Evolutionary conservation across 2,329 filamentous ascomycete genomes (phyloP), one percentile per base, ranked within the genome.

Genomic region (Ophiostoma piceae): DNA sequence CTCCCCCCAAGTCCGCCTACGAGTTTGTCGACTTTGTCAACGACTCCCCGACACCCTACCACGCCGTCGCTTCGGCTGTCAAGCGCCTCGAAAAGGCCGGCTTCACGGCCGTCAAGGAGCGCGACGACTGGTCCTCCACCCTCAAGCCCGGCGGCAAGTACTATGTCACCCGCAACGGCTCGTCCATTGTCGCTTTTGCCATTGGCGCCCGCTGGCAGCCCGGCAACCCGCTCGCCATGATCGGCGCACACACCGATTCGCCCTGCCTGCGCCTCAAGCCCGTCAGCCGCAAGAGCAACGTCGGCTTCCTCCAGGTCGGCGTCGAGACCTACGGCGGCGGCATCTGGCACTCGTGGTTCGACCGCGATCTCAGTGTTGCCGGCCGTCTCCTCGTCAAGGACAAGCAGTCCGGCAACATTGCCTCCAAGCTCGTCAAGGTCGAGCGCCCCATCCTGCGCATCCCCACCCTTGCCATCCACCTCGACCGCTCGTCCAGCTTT

Each of bases 261-360:
- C 93, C 92, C 6, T 94, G 91, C 75, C 86, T 99, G 67, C 90
- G 94, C 71, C 84, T 99, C 78, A 99, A 99, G 84, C 95, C 95
- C 14, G 90, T 97, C 60, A 96, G 92, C 77, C 97, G 94, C 81
- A 95, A 94, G 82, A 86, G 87, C 76, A 88, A 87, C 70, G 90
- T 91, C 73, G 94, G 94, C 14, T 99, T 95, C 79, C 81, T 97
- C 73, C 95, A 99, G 80, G 89, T 99, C 70, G 95, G 94, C 68
- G 94, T 97, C 68, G 95, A 99, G 83, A 94, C 92, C 1, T 99
- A 99, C 77, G 95, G 95, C 68, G 95, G 95, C 72, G 95, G 95
- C 70, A 89, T 98, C 76, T 98, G 94, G 94, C 94, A 97, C 80
- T 96, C 92, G 66, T 99, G 91, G 95, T 99, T 99, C 77, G 95